phyloP scores from a whole-genome alignment of 805 yeast species.

The Nakazawaea ishiwadae region DNA sequence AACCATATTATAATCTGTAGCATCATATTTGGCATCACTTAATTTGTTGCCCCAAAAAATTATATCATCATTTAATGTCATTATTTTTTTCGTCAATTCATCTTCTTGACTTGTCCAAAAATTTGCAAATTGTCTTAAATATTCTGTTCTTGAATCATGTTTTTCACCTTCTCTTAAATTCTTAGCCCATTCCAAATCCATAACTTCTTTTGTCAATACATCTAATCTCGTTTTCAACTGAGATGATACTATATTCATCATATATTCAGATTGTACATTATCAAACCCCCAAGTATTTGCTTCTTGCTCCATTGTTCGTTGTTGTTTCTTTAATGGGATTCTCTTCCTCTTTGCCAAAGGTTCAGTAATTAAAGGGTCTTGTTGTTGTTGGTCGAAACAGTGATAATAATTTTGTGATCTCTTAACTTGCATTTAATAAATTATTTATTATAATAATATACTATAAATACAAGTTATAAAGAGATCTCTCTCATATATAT shows the following conservation, averaged over 20 bases:
- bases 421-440: neutral
- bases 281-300: slow-evolving; percentile 1
- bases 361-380: too few relatives aligned
- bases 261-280: slow-evolving; percentile 2
- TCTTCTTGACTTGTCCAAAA: slow-evolving; percentile 6
- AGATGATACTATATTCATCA: slow-evolving; percentile 2
- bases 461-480: too few relatives aligned
- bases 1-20: neutral
- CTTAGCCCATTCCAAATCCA: slow-evolving; percentile 9
- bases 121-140: neutral
- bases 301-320: too few relatives aligned
- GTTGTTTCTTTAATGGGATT: too few relatives aligned
- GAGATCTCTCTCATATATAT: too few relatives aligned
- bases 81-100: neutral
- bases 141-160: slow-evolving; percentile 7
- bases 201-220: neutral
- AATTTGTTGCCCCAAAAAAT: neutral
- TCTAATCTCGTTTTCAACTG: neutral
- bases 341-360: too few relatives aligned
- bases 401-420: neutral
- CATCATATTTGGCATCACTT: neutral
- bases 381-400: neutral
- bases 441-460: too few relatives aligned
- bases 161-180: neutral
- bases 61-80: neutral